Evolutionary conservation across 1,139 yeast species (phyloP), one percentile per base, ranked within the genome.

Genomic region (Dujonia santamariae): DNA sequence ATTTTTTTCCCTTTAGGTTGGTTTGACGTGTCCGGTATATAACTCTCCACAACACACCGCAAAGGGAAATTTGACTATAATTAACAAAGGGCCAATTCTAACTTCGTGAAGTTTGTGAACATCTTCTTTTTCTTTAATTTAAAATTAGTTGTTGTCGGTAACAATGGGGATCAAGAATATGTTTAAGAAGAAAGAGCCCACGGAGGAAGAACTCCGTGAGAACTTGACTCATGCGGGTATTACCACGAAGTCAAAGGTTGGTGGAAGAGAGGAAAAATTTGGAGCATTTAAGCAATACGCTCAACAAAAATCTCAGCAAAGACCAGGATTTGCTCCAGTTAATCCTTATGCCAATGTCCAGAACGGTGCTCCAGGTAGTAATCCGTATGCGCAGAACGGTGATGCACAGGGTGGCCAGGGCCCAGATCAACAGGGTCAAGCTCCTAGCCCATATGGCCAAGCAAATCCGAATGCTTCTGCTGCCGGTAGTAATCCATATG

Each of bases 241-340:
- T 28, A 48, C 75, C 9, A 72, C 78, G 31, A 78, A 61, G 48
- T 50, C 58, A 6, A 37, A 39, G 16, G 48, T 46, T 18, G 47
- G 45, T 6, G 58, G 50, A 32, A 66, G 73, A 45, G 69, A 65
- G 44, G 77, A 70, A 46, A 77, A 78, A 47, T 83, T 83, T 53
- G 76, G 81, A 7, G 88, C 87, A 3, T 83, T 81, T 51, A 70
- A 70, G 29, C 67, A 67, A 37, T 79, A 73, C 56, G 84, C 86
- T 11, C 72, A 70, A 43, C 78, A 77, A 32, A 49, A 66, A 32
- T 60, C 63, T 48, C 39, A 50, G 37, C 43, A 55, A 43, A 51
- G 66, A 53, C 60, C 75, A 42, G 77, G 64, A 49, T 66, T 50
- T 57, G 76, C 57, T 32, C 78, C 66, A 45, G 78, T 40, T 6